phyloP scores from a whole-genome alignment of 2,329 filamentous ascomycete genomes.

The Plenodomus tracheiphilus region DNA sequence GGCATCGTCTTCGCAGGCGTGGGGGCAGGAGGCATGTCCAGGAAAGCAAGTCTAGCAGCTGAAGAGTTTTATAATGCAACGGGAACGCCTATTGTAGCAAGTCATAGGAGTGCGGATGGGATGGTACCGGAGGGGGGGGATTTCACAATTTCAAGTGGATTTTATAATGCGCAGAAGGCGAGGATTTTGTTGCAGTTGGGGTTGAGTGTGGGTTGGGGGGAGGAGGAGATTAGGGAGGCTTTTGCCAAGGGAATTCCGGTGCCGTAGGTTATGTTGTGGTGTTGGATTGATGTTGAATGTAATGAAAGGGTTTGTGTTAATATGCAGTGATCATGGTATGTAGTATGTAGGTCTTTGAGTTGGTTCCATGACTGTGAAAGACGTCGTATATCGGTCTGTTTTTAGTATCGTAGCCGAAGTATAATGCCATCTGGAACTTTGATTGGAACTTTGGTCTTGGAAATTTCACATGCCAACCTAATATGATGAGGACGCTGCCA shows the following conservation, averaged over 20 bases:
- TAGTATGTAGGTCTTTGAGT: no score
- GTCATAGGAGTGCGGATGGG: conserved; percentile 56
- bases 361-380: no score
- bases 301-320: no score
- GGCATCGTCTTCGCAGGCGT: conserved; percentile 61
- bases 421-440: no score
- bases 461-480: no score
- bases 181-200: conserved; percentile 54
- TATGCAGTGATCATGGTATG: no score
- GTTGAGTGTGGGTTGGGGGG: conserved; percentile 31
- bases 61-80: conserved; percentile 51
- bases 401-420: no score
- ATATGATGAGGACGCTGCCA: no score
- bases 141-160: conserved; percentile 52
- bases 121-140: conserved; percentile 49
- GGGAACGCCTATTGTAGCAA: conserved; percentile 56
- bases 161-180: conserved; percentile 60
- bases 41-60: conserved; percentile 40
- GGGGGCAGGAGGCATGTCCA: conserved; percentile 55
- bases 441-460: no score
- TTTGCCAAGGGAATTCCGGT: conserved; percentile 41
- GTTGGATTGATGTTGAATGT: no score
- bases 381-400: no score
- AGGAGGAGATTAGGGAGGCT: conserved; percentile 51
- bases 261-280: conserved; percentile 7